These are phyloP conservation scores for Xylaria sp. DNA, from an alignment of 2,329 filamentous ascomycete genomes.

Conservation along the genomic window DNA sequence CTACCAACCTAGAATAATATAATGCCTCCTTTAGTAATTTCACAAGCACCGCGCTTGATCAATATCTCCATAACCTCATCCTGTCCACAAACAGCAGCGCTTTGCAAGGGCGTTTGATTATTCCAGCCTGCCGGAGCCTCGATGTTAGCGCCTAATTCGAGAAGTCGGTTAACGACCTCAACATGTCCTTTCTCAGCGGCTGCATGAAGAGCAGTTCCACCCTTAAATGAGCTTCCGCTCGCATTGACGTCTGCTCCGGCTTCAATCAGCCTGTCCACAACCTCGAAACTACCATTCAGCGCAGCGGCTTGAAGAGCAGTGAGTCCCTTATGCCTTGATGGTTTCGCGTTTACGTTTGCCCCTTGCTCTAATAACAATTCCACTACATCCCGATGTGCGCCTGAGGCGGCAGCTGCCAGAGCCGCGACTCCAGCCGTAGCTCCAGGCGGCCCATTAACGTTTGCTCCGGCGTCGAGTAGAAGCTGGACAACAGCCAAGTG, in stretches of 20 bases:
- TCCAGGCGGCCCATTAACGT: constrained; percentile 49
- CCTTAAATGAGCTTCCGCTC: constrained; percentile 49
- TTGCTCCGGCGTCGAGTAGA: constrained; percentile 47
- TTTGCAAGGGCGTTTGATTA: constrained; percentile 51
- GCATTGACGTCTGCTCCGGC: constrained; percentile 49
- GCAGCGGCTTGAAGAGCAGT: constrained; percentile 56
- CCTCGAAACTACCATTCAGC: constrained; percentile 37
- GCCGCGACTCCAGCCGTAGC: constrained; percentile 54
- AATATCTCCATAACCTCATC: constrained; percentile 56
- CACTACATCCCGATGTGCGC: constrained; percentile 44
- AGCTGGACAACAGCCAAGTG: constrained; percentile 43
- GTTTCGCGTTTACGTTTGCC: constrained; percentile 51
- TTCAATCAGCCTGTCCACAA: constrained; percentile 47
- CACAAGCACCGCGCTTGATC: constrained; percentile 51
- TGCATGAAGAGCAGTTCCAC: constrained; percentile 54
- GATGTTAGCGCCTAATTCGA: constrained; percentile 53
- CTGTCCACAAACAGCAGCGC: constrained; percentile 51
- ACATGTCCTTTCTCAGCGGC: constrained; percentile 48
- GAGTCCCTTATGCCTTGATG: constrained; percentile 51
- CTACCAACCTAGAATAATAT: constrained; percentile 37
- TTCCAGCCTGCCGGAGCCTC: constrained; percentile 48
- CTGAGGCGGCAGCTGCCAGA: constrained; percentile 52
- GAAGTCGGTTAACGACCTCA: constrained; percentile 46
- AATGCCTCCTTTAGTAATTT: constrained; percentile 34
- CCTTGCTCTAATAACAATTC: constrained; percentile 48